Evolutionary conservation across 768 basidiomycete species (phyloP), one percentile per base, ranked within the genome.

Genomic region (Pholiota molesta): DNA sequence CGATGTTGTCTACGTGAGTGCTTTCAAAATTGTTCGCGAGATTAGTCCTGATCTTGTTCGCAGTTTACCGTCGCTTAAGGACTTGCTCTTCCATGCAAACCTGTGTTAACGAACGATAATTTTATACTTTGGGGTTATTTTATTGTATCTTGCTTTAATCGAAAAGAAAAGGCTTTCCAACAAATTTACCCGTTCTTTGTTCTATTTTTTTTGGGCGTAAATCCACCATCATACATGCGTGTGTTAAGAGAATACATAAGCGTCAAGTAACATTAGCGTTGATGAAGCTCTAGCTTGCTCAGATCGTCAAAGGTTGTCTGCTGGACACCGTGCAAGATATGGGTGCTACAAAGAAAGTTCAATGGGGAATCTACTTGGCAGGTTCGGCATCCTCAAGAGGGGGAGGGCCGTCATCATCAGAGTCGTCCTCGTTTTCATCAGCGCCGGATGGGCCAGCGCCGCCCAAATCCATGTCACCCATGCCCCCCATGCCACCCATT

Each of bases 331-430:
- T 52, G 57, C 21, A 35, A 35, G 52, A 9, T 23, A 40, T 45
- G 23, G 17, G 31, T 47, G 42, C 31, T 17, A 47, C 4, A 11
- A 29, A 8, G 29, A 37, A 39, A 16, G 21, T 35, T 23, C n/a
- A n/a, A 42, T 39, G 23, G 23, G 44, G 37, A 40, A 31, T 70
- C 71, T 75, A 79, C 69, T 82, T 82, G 52, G 75, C 29, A 21
- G 78, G 70, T 68, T 84, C 82, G 31, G 79, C 80, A n/a, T 87
- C 86, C 77, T 94, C 92, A 52, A 94, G 88, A 67, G 92, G 90
- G 55, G 92, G 92, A 59, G 91, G 91, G 55, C 86, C 90, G 44
- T 88, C 90, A 53, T 86, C 87, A 59, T 86, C 85, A 6, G 78
- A 75, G 59, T 83, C 85, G 44, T 81, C 79, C 13, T 79, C 83